Evolutionary conservation across 1,284 basidiomycete species (phyloP).

Genomic region (Leccinum fuscescens): DNA sequence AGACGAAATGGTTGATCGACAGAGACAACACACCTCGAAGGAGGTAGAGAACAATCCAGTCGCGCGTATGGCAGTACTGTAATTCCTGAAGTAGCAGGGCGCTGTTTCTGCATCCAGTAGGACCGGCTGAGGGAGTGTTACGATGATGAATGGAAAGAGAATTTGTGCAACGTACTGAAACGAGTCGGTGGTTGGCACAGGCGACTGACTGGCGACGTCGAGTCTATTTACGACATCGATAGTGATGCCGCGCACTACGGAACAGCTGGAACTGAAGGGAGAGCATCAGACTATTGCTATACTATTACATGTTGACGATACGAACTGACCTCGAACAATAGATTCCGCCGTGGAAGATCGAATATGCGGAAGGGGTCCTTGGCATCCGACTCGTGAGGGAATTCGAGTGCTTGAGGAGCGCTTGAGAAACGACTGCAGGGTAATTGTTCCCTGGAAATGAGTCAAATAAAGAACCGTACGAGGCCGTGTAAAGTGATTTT

Average conservation of each 20-base stretch:
- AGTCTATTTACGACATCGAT: conserved; percentile 50
- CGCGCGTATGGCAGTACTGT: conserved; percentile 65
- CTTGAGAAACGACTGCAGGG: conserved; percentile 30
- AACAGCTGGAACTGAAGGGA: conserved; percentile 55
- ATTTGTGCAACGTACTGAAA: conserved; percentile 53
- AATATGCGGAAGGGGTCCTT: conserved; percentile 56
- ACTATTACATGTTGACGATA: conserved; percentile 6
- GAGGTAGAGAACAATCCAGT: conserved; percentile 87
- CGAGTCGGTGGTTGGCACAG: conserved; percentile 43
- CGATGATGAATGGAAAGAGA: not conserved
- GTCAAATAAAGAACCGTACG: not conserved
- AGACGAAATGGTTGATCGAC: not conserved
- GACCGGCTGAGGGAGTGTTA: conserved; percentile 56
- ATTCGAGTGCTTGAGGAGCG: conserved; percentile 22
- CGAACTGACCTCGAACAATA: conserved; percentile 61
- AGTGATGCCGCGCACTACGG: conserved; percentile 66
- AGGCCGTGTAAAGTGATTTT: not conserved
- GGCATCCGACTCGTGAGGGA: conserved; percentile 32
- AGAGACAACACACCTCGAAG: conserved; percentile 58
- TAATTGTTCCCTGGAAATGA: conserved; percentile 30
- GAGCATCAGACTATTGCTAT: not conserved
- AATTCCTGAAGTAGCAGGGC: conserved; percentile 80
- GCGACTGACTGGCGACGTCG: conserved; percentile 47
- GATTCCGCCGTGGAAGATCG: conserved; percentile 58
- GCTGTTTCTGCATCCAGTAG: conserved; percentile 81